These are phyloP conservation scores for Chamaecrista fasciculata DNA, from an alignment of 306 rosid genomes.

Conservation along the genomic window DNA sequence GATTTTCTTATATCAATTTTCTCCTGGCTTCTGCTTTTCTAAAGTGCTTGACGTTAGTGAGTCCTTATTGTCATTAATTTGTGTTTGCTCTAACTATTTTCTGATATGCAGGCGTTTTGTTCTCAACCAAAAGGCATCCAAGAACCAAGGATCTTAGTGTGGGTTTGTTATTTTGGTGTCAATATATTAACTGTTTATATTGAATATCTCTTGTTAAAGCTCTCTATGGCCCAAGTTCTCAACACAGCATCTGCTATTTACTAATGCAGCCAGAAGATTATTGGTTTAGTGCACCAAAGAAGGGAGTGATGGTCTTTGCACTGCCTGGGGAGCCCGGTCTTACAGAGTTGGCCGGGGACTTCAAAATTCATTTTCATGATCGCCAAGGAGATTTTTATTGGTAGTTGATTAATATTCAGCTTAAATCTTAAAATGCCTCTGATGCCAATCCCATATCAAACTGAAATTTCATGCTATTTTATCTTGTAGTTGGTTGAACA, in stretches of 20 bases:
- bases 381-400: conserved; percentile 99
- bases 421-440: conserved; percentile 5
- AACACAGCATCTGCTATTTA: conserved; percentile 3
- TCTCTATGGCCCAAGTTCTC: conserved; percentile 18
- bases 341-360: conserved; percentile 85
- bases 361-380: conserved; percentile 90
- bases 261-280: conserved; percentile 79
- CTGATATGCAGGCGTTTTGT: conserved; percentile 71
- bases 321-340: conserved; percentile 98
- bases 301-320: conserved; percentile 97
- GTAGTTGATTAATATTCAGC: conserved; percentile 37
- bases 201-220: conserved; percentile 22
- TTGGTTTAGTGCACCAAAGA: conserved; percentile 97
- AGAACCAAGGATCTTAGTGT: conserved; percentile 92
- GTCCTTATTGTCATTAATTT: conserved; percentile 2
- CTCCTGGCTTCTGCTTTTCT: conserved; percentile 3
- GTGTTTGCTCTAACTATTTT: conserved; percentile 25
- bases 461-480: conserved; percentile 34
- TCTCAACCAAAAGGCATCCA: conserved; percentile 90
- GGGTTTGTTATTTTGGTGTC: conserved; percentile 37
- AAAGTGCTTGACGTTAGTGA: background rate
- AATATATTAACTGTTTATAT: conserved; percentile 13
- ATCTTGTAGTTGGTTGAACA: conserved; percentile 83
- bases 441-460: background rate
- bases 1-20: conserved; percentile 32